Evolutionary conservation across 306 rosid species (phyloP).

Genomic region (Gleditsia sinensis): DNA sequence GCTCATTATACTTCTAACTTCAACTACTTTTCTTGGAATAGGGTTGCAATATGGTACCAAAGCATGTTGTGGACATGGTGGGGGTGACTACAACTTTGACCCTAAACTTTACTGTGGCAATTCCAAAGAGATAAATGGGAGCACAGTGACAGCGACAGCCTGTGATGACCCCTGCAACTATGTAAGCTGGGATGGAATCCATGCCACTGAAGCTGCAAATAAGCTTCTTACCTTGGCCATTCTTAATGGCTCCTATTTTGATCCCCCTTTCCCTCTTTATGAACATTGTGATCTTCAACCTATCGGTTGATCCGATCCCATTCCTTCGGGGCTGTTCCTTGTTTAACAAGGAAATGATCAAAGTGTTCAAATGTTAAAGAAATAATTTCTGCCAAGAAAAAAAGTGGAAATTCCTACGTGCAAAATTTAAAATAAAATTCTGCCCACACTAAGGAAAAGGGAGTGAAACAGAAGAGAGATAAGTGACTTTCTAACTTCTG

Average conservation of each 20-base stretch:
- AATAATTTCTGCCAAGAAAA: not conserved
- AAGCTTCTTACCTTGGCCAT: conserved; percentile 69
- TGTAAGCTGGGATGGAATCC: conserved; percentile 96
- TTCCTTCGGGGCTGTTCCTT: not conserved
- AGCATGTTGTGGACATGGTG: conserved; percentile 91
- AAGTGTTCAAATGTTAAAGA: conserved; percentile 2
- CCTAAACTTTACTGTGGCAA: conserved; percentile 64
- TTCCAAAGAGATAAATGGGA: conserved; percentile 55
- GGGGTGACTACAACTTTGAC: conserved; percentile 71
- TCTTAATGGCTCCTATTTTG: conserved; percentile 71
- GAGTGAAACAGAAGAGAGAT: too few species aligned
- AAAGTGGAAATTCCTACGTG: too few species aligned
- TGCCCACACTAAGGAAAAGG: too few species aligned
- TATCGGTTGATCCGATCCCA: conserved; percentile 46
- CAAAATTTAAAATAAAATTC: too few species aligned
- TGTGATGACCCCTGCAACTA: conserved; percentile 74
- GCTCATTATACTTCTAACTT: conserved; percentile 3
- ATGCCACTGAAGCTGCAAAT: conserved; percentile 88
- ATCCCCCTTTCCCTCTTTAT: conserved; percentile 68
- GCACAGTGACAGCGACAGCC: conserved; percentile 63
- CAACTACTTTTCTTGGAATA: conserved; percentile 20
- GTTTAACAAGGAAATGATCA: conserved; percentile 15
- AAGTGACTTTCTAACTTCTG: too few species aligned
- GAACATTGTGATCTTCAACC: conserved; percentile 60
- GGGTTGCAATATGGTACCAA: conserved; percentile 74